These are phyloP conservation scores for Babesia bigemina DNA, from an alignment of 169 alveolate species.

Conservation along the genomic window DNA sequence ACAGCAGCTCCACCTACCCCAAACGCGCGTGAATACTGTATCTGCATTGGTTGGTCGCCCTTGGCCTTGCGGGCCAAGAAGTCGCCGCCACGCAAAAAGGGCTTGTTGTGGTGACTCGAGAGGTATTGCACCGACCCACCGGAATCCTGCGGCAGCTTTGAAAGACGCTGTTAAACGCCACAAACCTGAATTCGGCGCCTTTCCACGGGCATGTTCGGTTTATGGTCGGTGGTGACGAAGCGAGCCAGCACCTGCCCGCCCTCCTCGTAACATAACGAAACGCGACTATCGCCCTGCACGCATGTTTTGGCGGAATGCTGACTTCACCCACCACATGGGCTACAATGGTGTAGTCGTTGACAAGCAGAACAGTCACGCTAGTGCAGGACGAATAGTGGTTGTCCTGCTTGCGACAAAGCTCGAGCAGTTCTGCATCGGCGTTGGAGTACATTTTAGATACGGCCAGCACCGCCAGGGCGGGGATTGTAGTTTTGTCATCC, in stretches of 20 bases:
- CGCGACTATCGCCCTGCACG: slow-evolving; percentile 63
- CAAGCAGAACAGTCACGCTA: slow-evolving; percentile 76
- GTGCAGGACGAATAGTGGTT: slow-evolving; percentile 82
- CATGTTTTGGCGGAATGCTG: slow-evolving; percentile 6
- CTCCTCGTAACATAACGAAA: slow-evolving; percentile 39
- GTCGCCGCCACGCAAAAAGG: slow-evolving; percentile 84
- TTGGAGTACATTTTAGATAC: slow-evolving; percentile 60
- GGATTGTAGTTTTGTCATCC: slow-evolving; percentile 11
- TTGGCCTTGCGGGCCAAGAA: slow-evolving; percentile 74
- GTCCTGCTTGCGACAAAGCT: slow-evolving; percentile 54
- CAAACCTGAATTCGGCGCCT: slow-evolving; percentile 62
- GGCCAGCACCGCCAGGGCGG: slow-evolving; percentile 34
- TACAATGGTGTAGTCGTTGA: slow-evolving; percentile 69
- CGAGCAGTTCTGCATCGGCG: slow-evolving; percentile 73
- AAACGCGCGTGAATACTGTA: slow-evolving; percentile 80
- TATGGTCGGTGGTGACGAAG: slow-evolving; percentile 78
- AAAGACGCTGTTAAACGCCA: background rate
- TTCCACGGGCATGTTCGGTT: slow-evolving; percentile 76
- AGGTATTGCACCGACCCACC: slow-evolving; percentile 73
- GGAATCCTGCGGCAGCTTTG: slow-evolving; percentile 25
- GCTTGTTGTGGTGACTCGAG: slow-evolving; percentile 78
- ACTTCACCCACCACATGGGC: slow-evolving; percentile 76
- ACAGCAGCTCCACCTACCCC: slow-evolving; percentile 56
- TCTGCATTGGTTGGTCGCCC: slow-evolving; percentile 86
- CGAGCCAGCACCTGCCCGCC: slow-evolving; percentile 40